Percentiles rank a stretch among this genome's conserved stretches.
Evolutionary conservation across 805 yeast genomes (phyloP).

Genomic region (Peterozyma toletana): DNA sequence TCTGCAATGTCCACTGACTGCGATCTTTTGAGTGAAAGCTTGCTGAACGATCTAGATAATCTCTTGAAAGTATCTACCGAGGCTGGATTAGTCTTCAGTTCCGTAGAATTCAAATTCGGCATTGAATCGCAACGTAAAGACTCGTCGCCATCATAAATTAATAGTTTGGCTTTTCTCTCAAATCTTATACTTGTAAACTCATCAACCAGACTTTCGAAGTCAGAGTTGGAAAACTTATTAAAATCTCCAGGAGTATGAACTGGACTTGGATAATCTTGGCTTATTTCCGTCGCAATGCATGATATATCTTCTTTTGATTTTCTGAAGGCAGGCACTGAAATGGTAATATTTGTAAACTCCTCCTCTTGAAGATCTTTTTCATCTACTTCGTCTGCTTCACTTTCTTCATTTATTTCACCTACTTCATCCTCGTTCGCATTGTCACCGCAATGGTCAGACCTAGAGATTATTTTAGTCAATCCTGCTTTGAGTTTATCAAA

Average conservation of each 20-base stretch:
- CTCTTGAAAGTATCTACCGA: neutral
- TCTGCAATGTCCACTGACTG: neutral
- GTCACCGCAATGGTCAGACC: too few relatives aligned
- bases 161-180: neutral
- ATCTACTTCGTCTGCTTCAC: too few relatives aligned
- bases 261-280: conserved; percentile 3
- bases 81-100: neutral
- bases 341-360: neutral
- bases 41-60: neutral
- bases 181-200: neutral
- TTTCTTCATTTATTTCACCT: too few relatives aligned
- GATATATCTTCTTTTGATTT: conserved; percentile 1
- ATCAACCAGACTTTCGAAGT: too few relatives aligned
- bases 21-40: neutral
- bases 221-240: neutral
- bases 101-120: conserved; percentile 1
- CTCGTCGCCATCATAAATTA: neutral
- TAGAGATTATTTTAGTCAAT: too few relatives aligned
- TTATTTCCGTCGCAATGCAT: conserved; percentile 3
- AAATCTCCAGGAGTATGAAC: neutral
- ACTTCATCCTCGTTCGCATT: too few relatives aligned
- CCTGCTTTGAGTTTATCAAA: too few relatives aligned
- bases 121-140: neutral
- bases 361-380: neutral
- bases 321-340: conserved; percentile 10